phyloP scores from a whole-genome alignment of 2,329 filamentous ascomycete genomes.

The Xylariales sp. region DNA sequence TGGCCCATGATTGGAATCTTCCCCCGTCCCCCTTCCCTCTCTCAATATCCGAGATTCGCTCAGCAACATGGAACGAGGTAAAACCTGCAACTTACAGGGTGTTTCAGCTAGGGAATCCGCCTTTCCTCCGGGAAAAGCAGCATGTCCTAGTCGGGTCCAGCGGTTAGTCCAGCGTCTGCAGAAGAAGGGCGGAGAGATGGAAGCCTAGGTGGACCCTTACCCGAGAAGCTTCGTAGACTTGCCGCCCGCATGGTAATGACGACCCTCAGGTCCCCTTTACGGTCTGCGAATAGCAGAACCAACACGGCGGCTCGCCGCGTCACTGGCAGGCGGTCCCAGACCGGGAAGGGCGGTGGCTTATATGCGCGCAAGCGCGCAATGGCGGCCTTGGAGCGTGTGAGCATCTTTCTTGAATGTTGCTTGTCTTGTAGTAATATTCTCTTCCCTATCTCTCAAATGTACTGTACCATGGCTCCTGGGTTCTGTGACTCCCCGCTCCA shows the following conservation, averaged over 20 bases:
- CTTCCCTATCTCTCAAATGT: neutral
- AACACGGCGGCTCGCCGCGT: slow-evolving; percentile 80
- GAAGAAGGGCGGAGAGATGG: too few relatives aligned
- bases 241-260: slow-evolving; percentile 66
- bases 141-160: slow-evolving; percentile 51
- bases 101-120: slow-evolving; percentile 54
- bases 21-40: too few relatives aligned
- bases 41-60: too few relatives aligned
- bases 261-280: slow-evolving; percentile 69
- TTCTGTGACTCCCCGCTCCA: too few relatives aligned
- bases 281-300: slow-evolving; percentile 82
- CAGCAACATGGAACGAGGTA: too few relatives aligned
- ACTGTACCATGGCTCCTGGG: neutral
- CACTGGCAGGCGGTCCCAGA: slow-evolving; percentile 58
- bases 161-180: too few relatives aligned
- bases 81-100: slow-evolving; percentile 44
- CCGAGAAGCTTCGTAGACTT: slow-evolving; percentile 65
- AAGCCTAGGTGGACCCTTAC: slow-evolving; percentile 22
- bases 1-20: too few relatives aligned
- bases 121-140: slow-evolving; percentile 79
- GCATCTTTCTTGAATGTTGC: slow-evolving; percentile 17
- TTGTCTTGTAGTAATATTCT: too few relatives aligned
- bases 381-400: slow-evolving; percentile 44
- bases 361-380: slow-evolving; percentile 58
- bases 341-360: slow-evolving; percentile 54